Percentiles rank a stretch among this genome's conserved stretches.
Conservation (phyloP, 805 yeast genomes). For the Candida golubevii region DNA sequence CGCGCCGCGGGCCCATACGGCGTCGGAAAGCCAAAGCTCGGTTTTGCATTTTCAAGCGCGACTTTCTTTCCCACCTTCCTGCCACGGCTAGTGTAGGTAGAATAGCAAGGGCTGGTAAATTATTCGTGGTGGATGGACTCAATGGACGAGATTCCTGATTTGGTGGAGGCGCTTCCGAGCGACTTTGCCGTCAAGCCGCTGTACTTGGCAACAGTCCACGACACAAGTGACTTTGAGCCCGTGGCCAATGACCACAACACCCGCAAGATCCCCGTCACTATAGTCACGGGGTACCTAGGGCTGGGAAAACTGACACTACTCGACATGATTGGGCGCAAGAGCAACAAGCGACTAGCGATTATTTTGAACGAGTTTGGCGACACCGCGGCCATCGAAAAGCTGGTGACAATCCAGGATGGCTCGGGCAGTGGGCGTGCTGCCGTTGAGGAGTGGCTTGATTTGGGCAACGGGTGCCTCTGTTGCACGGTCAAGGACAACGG, state of each 20-base stretch:
- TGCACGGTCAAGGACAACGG: constrained; percentile 96
- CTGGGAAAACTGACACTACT: constrained; percentile 90
- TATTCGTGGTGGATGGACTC: no score
- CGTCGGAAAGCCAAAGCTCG: no score
- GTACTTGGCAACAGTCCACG: constrained; percentile 13
- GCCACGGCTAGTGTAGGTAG: no score
- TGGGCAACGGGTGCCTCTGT: constrained; percentile 95
- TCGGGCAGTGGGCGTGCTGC: constrained; percentile 25
- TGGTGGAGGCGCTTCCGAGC: constrained; percentile 27
- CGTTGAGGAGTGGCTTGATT: constrained; percentile 91
- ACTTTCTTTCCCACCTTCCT: no score
- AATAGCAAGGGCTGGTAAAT: no score
- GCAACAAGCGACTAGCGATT: constrained; percentile 78
- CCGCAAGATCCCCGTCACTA: constrained; percentile 80
- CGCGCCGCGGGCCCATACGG: no score
- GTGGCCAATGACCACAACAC: neutral
- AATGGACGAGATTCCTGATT: constrained; percentile 25
- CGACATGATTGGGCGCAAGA: constrained; percentile 63
- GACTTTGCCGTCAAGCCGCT: constrained; percentile 14
- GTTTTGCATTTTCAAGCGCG: no score
- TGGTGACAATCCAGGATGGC: constrained; percentile 63
- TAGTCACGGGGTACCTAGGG: constrained; percentile 92
- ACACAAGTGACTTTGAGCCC: constrained; percentile 6
- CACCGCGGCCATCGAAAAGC: constrained; percentile 82
- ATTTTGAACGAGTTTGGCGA: constrained; percentile 92